Conservation (phyloP, 2,329 filamentous ascomycete species). For the Raffaelea arxii region DNA sequence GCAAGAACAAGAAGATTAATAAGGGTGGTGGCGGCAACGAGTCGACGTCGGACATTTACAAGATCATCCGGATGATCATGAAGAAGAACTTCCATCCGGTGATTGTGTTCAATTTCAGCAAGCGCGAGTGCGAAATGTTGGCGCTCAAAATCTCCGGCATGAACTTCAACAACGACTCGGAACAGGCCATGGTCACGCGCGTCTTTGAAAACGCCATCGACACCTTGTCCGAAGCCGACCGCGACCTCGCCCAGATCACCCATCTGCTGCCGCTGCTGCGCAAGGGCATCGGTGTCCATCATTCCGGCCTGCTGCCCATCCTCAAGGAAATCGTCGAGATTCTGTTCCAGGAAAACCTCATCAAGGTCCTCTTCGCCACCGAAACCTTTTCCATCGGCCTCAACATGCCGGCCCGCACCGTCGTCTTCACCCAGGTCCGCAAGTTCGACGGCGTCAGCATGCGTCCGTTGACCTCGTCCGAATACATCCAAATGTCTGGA, state of each 20-base stretch:
- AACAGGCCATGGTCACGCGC: slow-evolving; percentile 87
- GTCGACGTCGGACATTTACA: slow-evolving; percentile 74
- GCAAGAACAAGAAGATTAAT: slow-evolving; percentile 84
- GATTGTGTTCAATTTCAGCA: slow-evolving; percentile 99
- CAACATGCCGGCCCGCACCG: slow-evolving; percentile 98
- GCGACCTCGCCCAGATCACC: slow-evolving; percentile 77
- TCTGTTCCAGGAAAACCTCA: slow-evolving; percentile 92
- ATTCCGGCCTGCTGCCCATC: slow-evolving; percentile 89
- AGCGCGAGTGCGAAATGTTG: slow-evolving; percentile 87
- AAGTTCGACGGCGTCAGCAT: slow-evolving; percentile 83
- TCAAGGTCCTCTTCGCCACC: slow-evolving; percentile 96
- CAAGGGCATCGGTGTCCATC: slow-evolving; percentile 92
- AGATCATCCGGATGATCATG: slow-evolving; percentile 99
- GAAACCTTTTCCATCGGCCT: slow-evolving; percentile 98
- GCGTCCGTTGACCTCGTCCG: slow-evolving; percentile 82
- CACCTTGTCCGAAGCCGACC: slow-evolving; percentile 85
- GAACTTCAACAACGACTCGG: slow-evolving; percentile 91
- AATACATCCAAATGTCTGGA: slow-evolving; percentile 98
- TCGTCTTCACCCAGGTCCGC: slow-evolving; percentile 94
- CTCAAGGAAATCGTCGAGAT: slow-evolving; percentile 99
- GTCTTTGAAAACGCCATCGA: slow-evolving; percentile 92
- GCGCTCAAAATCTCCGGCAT: slow-evolving; percentile 79
- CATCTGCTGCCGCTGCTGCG: slow-evolving; percentile 83
- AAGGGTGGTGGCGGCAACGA: slow-evolving; percentile 70
- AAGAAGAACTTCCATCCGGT: slow-evolving; percentile 94